These are phyloP conservation scores for Podaxis mareebaensis DNA, from an alignment of 768 basidiomycete genomes.

Conservation along the genomic window DNA sequence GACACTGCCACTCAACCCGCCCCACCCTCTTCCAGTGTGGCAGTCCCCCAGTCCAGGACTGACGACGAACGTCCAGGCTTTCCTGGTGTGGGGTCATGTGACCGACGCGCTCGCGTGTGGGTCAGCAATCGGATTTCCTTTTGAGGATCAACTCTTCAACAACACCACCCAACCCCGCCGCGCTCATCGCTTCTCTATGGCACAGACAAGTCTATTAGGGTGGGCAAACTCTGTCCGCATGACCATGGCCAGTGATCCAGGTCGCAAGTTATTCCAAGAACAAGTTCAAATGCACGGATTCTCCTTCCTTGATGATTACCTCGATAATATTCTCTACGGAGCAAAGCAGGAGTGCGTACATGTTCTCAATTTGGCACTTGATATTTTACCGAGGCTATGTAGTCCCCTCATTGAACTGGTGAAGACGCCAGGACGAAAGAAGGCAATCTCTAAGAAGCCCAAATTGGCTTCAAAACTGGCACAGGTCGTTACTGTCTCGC, in stretches of 20 bases:
- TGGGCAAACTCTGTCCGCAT: conserved; percentile 72
- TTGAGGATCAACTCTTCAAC: conserved; percentile 2
- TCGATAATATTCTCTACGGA: conserved; percentile 69
- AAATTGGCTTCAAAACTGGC: conserved; percentile 51
- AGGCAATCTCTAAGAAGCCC: conserved; percentile 49
- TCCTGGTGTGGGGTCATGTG: conserved; percentile 24
- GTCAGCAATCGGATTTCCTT: conserved; percentile 4
- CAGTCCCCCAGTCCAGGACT: too few species aligned
- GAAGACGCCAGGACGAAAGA: conserved; percentile 82
- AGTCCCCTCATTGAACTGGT: conserved; percentile 79
- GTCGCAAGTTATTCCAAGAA: conserved; percentile 67
- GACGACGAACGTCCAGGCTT: too few species aligned
- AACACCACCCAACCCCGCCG: not conserved
- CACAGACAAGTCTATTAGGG: conserved; percentile 54
- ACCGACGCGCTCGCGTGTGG: conserved; percentile 20
- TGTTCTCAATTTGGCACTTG: not conserved
- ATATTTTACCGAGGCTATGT: conserved; percentile 5
- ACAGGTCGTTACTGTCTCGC: conserved; percentile 36
- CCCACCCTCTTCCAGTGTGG: too few species aligned
- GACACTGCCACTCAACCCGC: not conserved
- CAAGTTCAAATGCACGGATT: conserved; percentile 78
- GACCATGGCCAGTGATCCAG: conserved; percentile 72
- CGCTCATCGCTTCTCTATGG: conserved; percentile 27
- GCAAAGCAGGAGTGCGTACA: conserved; percentile 62
- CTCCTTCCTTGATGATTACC: conserved; percentile 76